Conservation (phyloP, 2,329 filamentous ascomycete genomes). For the Torrubiella hemipterigena region DNA sequence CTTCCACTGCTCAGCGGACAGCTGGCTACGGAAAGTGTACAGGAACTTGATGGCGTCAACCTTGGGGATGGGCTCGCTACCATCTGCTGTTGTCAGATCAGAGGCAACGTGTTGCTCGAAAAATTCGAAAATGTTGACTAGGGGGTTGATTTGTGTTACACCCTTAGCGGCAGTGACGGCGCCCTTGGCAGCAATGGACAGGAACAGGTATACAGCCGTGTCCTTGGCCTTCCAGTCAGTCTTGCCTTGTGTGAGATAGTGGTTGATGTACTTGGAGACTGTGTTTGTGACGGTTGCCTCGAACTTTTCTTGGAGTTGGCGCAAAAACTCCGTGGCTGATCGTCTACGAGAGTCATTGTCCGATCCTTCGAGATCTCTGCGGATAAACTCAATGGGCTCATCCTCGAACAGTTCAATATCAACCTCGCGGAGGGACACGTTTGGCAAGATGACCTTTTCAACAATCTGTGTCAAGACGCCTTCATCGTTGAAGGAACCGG, state of each 20-base stretch:
- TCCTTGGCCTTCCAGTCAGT: slow-evolving; percentile 95
- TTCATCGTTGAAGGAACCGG: slow-evolving; percentile 74
- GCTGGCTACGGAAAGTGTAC: slow-evolving; percentile 90
- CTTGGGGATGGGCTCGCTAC: slow-evolving; percentile 74
- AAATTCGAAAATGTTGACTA: slow-evolving; percentile 84
- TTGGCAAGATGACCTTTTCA: slow-evolving; percentile 91
- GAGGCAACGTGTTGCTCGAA: slow-evolving; percentile 85
- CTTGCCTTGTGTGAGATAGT: slow-evolving; percentile 72
- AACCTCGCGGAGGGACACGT: slow-evolving; percentile 81
- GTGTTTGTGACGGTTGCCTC: slow-evolving; percentile 74
- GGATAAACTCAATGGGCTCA: slow-evolving; percentile 96
- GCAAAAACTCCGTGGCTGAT: slow-evolving; percentile 88
- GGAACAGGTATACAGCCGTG: slow-evolving; percentile 93
- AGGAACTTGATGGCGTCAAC: slow-evolving; percentile 98
- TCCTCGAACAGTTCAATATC: slow-evolving; percentile 96
- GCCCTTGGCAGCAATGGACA: slow-evolving; percentile 87
- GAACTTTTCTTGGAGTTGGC: slow-evolving; percentile 80
- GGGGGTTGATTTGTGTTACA: slow-evolving; percentile 78
- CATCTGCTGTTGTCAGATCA: slow-evolving; percentile 64
- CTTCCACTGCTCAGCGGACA: slow-evolving; percentile 86
- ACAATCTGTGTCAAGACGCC: slow-evolving; percentile 74
- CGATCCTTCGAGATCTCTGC: slow-evolving; percentile 87
- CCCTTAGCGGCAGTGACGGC: slow-evolving; percentile 77
- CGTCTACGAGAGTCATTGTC: slow-evolving; percentile 88
- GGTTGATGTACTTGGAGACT: slow-evolving; percentile 77